These are phyloP conservation scores for Aureobasidium lini DNA, from an alignment of 2,329 filamentous ascomycete genomes.

Conservation along the genomic window DNA sequence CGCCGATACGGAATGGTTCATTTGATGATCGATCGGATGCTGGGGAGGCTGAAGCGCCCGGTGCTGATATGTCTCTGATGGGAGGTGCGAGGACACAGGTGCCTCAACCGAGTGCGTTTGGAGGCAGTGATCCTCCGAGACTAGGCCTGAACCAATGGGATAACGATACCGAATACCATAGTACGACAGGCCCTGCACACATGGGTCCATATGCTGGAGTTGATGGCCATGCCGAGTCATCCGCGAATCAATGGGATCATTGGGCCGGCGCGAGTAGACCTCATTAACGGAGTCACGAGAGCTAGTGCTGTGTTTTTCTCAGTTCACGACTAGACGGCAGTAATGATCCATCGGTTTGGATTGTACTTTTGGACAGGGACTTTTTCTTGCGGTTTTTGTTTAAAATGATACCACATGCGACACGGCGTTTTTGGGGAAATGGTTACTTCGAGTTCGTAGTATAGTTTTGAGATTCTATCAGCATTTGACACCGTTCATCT, in stretches of 20 bases:
- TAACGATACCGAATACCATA: conserved; percentile 7
- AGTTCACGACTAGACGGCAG: background rate
- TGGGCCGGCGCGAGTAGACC: conserved; percentile 13
- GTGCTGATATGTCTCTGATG: background rate
- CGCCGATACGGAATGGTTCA: background rate
- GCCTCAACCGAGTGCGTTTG: background rate
- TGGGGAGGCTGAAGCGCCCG: background rate
- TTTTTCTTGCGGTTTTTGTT: background rate
- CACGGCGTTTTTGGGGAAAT: background rate
- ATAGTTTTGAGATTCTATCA: background rate
- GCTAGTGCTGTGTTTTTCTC: background rate
- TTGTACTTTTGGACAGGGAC: background rate
- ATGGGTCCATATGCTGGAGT: background rate
- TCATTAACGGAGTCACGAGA: conserved; percentile 8
- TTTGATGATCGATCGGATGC: background rate
- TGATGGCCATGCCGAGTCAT: background rate
- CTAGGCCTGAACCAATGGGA: background rate
- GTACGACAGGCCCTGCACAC: background rate
- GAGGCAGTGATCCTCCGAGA: background rate
- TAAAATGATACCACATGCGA: conserved; percentile 8
- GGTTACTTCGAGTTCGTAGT: background rate
- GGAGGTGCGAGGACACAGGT: background rate
- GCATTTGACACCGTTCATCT: background rate
- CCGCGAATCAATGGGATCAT: conserved; percentile 6
- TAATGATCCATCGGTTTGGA: background rate